Percentiles rank a stretch among this genome's conserved stretches.
Evolutionary conservation across 306 rosid species (phyloP).

Genomic region (Delonix regia): DNA sequence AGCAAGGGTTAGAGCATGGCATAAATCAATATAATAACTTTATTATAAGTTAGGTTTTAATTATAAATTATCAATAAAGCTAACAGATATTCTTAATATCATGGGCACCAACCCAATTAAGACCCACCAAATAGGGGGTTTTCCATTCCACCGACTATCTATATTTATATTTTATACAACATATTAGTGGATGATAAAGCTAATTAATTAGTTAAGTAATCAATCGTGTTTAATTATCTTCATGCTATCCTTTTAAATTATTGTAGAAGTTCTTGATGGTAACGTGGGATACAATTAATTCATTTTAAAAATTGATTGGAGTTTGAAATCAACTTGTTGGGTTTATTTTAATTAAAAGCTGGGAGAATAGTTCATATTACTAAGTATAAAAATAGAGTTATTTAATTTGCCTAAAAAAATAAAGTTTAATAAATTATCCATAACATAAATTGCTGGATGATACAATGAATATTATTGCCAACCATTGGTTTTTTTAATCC

Average conservation of each 20-base stretch:
- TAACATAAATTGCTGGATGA: neutral
- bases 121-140: constrained; percentile 33
- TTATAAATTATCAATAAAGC: constrained; percentile 35
- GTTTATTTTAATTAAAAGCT: constrained; percentile 30
- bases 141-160: constrained; percentile 35
- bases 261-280: constrained; percentile 24
- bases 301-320: constrained; percentile 28
- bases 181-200: constrained; percentile 27
- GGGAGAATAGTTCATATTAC: constrained; percentile 54
- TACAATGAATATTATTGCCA: neutral
- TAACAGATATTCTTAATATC: constrained; percentile 3
- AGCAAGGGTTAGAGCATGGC: constrained; percentile 12
- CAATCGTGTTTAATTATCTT: constrained; percentile 13
- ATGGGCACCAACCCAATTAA: constrained; percentile 32
- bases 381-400: constrained; percentile 18
- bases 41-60: constrained; percentile 33
- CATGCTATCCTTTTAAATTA: neutral
- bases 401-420: neutral
- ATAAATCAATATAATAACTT: neutral
- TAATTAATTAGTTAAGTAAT: constrained; percentile 33
- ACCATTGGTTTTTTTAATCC: neutral
- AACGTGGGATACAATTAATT: constrained; percentile 33
- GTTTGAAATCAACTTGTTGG: constrained; percentile 33
- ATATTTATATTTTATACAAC: constrained; percentile 16
- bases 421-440: neutral